Base-by-base conservation (phyloP, 352 stramenopile genomes). In the Phytophthora podocarpi region DNA sequence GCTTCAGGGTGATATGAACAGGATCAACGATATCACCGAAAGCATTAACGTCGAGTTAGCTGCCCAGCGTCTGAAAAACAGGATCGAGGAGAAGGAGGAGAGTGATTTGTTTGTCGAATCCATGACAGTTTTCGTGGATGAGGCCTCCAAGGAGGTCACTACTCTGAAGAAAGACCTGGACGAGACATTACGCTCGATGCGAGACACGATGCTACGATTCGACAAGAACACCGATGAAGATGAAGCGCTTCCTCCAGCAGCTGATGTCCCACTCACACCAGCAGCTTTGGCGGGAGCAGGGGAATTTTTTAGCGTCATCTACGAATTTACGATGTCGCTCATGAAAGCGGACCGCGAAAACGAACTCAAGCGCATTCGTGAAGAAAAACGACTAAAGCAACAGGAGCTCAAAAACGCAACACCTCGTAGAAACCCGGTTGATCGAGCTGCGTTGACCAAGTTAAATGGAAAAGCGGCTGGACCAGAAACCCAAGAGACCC, bases 271-370 rank as follows among this genome's bases (percentile, higher is more conserved):
- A 8, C 47, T 74, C 3, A 75, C 43, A 24, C 41, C 78, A 13
- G 61, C 73, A 11, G 51, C 67, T 9, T 70, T 82, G 39, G 40
- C 72, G 7, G 69, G 78, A 3, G 81, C 82, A 4, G 66, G 74
- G 0, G 80, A 87, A 49, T 91, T 93, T 58, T 90, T 93, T 54
- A 78, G 50, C 30, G 82, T 67, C 1, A 80, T 93, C 40, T 89
- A 93, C 54, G 83, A 93, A 34, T 93, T 93, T 40, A 90, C 76
- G n/a, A 76, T 88, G n/a, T 78, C 80, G 11, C 60, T 93, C 2
- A 85, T 56, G 39, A 93, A 91, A 67, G 80, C 80, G 0, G 83
- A 91, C 28, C 83, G 83, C 2, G 83, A 91, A 55, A 93, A 93
- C 28, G 83, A 93, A 40, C 28, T 89, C 35, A 87, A 87, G 57